Evolutionary conservation across 2,329 filamentous ascomycete genomes (phyloP).

Genomic region (Botryosphaeria dothidea): DNA sequence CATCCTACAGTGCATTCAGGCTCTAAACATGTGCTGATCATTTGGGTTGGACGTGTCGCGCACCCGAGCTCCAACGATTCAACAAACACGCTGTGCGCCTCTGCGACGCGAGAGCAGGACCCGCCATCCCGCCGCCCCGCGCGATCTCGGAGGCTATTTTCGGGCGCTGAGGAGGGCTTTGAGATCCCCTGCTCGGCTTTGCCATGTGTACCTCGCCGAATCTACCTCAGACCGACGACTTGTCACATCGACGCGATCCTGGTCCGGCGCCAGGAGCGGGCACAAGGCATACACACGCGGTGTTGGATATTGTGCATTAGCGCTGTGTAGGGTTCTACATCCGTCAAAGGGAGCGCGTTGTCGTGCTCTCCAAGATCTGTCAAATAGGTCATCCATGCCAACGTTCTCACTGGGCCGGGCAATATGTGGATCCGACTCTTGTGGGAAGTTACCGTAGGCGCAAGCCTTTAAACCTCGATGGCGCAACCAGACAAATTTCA

Average conservation of each 20-base stretch:
- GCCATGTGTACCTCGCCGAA: neutral
- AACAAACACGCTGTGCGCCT: neutral
- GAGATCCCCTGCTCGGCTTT: neutral
- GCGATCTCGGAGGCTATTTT: neutral
- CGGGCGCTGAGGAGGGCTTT: neutral
- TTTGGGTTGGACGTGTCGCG: neutral
- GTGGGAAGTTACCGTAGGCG: too few species aligned
- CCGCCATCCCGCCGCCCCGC: neutral
- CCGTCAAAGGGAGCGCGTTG: neutral
- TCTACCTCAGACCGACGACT: neutral
- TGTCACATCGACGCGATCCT: neutral
- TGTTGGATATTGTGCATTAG: slow-evolving; percentile 6
- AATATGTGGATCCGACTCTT: too few species aligned
- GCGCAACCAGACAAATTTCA: too few species aligned
- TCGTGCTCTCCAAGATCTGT: neutral
- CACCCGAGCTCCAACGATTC: neutral
- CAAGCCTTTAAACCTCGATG: too few species aligned
- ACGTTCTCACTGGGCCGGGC: too few species aligned
- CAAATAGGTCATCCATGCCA: too few species aligned
- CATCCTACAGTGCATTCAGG: neutral
- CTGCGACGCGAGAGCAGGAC: neutral
- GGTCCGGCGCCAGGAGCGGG: neutral
- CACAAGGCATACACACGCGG: slow-evolving; percentile 6
- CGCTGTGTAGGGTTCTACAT: neutral
- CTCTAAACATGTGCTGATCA: neutral